Evolutionary conservation across 768 basidiomycete species (phyloP).

Genomic region (Leccinum longicurvipes): DNA sequence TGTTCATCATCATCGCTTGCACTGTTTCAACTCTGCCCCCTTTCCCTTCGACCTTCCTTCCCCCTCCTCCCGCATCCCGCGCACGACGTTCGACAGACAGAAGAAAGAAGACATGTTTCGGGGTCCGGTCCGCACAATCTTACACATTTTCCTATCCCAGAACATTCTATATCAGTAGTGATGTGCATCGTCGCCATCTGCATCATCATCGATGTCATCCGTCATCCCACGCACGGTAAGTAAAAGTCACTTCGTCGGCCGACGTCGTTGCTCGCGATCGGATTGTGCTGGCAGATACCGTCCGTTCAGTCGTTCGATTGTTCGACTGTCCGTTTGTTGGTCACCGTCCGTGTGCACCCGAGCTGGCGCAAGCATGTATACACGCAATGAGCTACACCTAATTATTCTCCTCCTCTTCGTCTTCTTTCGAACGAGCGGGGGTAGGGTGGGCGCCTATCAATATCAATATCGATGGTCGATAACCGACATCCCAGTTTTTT

Average conservation of each 20-base stretch:
- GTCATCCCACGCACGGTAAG: background rate
- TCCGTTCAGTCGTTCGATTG: background rate
- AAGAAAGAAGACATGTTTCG: background rate
- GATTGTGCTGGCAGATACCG: background rate
- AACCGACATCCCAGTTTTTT: background rate
- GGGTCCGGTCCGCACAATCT: background rate
- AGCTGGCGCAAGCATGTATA: background rate
- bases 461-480: background rate
- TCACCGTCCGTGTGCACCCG: background rate
- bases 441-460: background rate
- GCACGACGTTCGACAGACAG: background rate
- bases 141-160: background rate
- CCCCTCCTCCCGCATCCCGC: background rate
- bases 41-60: too few relatives aligned
- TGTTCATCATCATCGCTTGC: too few relatives aligned
- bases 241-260: background rate
- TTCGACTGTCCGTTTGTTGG: background rate
- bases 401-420: background rate
- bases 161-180: background rate
- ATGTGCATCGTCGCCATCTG: background rate
- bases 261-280: background rate
- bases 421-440: background rate
- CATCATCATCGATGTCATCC: background rate
- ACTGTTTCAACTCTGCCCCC: too few relatives aligned
- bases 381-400: background rate